Evolutionary conservation across 495 filamentous ascomycete genomes (phyloP), one percentile per base, ranked within the genome.

Genomic region (Lentithecium fluviatile): DNA sequence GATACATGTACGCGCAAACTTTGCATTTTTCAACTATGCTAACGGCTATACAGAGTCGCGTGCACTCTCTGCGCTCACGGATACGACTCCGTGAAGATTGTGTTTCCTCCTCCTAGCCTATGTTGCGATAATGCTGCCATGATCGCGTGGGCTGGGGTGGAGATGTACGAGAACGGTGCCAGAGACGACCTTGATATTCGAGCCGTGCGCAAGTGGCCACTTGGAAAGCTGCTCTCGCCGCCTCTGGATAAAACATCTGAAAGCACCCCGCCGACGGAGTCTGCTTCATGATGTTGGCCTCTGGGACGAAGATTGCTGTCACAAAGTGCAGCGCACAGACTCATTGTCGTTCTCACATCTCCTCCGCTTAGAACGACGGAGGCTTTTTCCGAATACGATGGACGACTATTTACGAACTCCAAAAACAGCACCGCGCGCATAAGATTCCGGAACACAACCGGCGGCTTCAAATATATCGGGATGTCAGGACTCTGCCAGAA

Each of bases 61-160:
- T 52, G 60, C 45, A 56, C 48, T 50, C 73, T 97, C 32, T 79
- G 87, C 65, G 80, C 74, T 11, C 77, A 84, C 13, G 88, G 88
- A 0, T 87, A 83, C 65, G 63, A 63, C 5, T 58, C 86, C 57
- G 72, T 96, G n/a, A 58, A 77, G 25, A 64, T 97, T 12, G 71
- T 85, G 3, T 85, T 85, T 38, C 94, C 94, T 20, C 94, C 94
- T 3, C 69, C 80, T 20, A 75, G 77, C 46, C 76, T 92, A 61
- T 96, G 94, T 65, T 96, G 89, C 0, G 94, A 98, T 69, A 97
- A 97, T 76, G 94, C 92, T 15, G 90, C 90, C n/a, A 98, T 97
- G 94, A 91, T 97, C 65, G 93, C 88, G 0, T 98, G 94, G 94
- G 81, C 92, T 5, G 94, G 88, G 0, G 80, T 91, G 53, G 92